A percentile compares a stretch with the other conserved stretches of the same genome.
phyloP scores from a whole-genome alignment of 345 rosid species.

The Gossypium stocksii region DNA sequence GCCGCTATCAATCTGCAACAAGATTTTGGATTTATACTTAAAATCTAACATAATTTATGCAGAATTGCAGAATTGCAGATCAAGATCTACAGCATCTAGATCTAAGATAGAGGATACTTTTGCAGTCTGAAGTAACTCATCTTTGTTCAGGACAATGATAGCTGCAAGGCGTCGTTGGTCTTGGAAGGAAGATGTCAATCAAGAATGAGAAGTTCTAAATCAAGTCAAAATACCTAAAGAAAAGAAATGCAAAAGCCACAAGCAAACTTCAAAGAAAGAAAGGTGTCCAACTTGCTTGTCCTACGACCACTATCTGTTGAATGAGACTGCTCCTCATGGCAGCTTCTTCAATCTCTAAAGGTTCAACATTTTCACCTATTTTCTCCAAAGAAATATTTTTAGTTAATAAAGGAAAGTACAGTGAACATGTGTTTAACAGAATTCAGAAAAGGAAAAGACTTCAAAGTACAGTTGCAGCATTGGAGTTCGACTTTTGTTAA shows the following conservation, averaged over 20 bases:
- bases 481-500: neutral
- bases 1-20: conserved; percentile 81
- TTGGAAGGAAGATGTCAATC: conserved; percentile 28
- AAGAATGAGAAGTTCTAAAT: neutral
- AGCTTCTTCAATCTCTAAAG: conserved; percentile 84
- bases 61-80: conserved; percentile 29
- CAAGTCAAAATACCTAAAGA: neutral
- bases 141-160: conserved; percentile 76
- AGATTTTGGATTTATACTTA: conserved; percentile 1
- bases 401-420: neutral
- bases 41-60: neutral
- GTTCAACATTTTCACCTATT: conserved; percentile 93
- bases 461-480: neutral
- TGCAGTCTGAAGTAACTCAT: conserved; percentile 57
- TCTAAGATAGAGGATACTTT: conserved; percentile 43
- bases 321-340: conserved; percentile 75
- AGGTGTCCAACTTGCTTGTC: conserved; percentile 55
- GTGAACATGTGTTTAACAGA: neutral
- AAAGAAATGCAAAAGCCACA: neutral
- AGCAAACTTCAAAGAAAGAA: neutral
- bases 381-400: neutral
- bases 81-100: conserved; percentile 46
- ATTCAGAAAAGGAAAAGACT: neutral
- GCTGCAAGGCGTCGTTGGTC: conserved; percentile 91
- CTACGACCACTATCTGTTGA: conserved; percentile 80